Percentiles rank a stretch among this genome's conserved stretches.
These are phyloP conservation scores for Tanacetum coccineum DNA, from an alignment of 129 eudicot species.

Conservation along the genomic window DNA sequence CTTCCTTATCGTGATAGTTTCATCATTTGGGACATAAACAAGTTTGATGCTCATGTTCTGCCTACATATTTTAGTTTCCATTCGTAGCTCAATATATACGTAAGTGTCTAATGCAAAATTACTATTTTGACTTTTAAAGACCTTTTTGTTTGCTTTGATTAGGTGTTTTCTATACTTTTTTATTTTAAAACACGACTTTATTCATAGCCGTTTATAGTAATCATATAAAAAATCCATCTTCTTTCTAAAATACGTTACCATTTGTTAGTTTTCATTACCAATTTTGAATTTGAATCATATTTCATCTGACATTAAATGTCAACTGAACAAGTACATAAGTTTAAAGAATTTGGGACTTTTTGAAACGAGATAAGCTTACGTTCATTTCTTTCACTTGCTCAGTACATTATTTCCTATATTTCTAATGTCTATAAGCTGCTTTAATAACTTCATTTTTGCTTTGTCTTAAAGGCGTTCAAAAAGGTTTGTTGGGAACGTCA, in stretches of 20 bases:
- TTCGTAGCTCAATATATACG: slow-evolving; percentile 25
- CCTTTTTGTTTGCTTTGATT: not conserved
- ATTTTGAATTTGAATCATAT: not conserved
- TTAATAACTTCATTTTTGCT: not conserved
- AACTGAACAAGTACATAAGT: not conserved
- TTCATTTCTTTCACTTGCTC: not conserved
- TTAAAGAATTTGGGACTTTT: not conserved
- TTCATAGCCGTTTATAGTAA: not conserved
- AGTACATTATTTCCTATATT: not conserved
- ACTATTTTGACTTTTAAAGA: not conserved
- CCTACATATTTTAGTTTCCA: slow-evolving; percentile 23
- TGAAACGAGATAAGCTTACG: not conserved
- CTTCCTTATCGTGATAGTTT: slow-evolving; percentile 19
- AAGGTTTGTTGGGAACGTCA: slow-evolving; percentile 22
- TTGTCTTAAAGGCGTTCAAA: slow-evolving; percentile 17
- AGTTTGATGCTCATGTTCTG: slow-evolving; percentile 16
- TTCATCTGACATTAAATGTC: not conserved
- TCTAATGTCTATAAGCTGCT: not conserved
- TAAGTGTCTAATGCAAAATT: not conserved
- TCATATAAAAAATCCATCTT: not conserved
- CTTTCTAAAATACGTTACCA: not conserved
- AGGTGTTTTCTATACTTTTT: too few species aligned
- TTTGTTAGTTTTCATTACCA: too few species aligned
- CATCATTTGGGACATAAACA: slow-evolving; percentile 17
- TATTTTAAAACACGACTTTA: not conserved